Evolutionary conservation across 202 grass and related monocot species (phyloP).

Genomic region (Elaeis oleifera): DNA sequence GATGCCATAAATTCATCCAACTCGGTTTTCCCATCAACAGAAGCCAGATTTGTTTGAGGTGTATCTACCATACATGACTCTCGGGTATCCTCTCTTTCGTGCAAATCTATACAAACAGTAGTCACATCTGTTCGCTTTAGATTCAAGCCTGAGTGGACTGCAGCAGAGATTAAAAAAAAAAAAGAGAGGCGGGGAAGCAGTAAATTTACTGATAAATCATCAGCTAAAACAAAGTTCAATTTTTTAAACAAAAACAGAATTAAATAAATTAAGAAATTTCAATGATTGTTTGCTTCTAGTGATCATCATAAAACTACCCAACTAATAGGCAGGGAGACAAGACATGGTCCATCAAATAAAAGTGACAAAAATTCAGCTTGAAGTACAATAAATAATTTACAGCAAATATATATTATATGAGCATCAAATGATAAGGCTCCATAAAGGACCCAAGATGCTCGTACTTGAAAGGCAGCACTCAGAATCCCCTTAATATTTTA

Average conservation of each 20-base stretch:
- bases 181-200: background rate
- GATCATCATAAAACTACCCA: too few species aligned
- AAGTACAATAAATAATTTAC: too few species aligned
- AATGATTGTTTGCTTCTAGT: too few species aligned
- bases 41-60: slow-evolving; percentile 37
- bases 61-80: slow-evolving; percentile 34
- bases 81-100: slow-evolving; percentile 29
- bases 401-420: too few species aligned
- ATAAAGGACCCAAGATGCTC: too few species aligned
- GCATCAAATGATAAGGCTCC: too few species aligned
- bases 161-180: slow-evolving; percentile 3
- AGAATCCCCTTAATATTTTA: too few species aligned
- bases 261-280: too few species aligned
- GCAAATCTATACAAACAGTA: slow-evolving; percentile 38
- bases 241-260: background rate
- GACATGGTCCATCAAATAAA: too few species aligned
- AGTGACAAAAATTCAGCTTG: too few species aligned
- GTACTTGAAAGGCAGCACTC: too few species aligned
- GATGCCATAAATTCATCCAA: slow-evolving; percentile 34
- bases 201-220: background rate
- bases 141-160: slow-evolving; percentile 28
- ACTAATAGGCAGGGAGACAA: too few species aligned
- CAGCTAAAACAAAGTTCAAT: background rate
- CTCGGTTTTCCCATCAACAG: slow-evolving; percentile 35
- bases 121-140: slow-evolving; percentile 35